Evolutionary conservation across 768 basidiomycete genomes (phyloP), one percentile per base, ranked within the genome.

Genomic region (Clavaria fumosa): DNA sequence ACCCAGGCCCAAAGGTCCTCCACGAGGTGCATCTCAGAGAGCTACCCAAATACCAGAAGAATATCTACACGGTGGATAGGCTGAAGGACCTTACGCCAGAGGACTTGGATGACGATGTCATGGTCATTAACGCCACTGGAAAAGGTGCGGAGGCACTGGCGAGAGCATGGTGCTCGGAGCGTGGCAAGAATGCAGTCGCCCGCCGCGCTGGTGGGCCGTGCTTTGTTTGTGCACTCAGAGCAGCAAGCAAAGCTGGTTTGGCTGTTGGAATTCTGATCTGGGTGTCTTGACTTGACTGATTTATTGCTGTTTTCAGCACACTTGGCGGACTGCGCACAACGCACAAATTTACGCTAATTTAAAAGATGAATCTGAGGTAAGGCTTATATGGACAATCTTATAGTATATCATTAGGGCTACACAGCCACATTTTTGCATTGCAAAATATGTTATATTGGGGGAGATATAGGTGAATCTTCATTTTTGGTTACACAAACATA

Each of bases 41-140:
- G 19, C 33, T 41, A 4, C 23, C 22, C 3, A 22, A 37, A 37
- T 41, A 32, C 23, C 33, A 20, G 21, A 23, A 31, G 18, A 38
- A 41, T 18, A 21, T 39, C 20, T 35, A 18, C 21, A 26, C 26
- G 15, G 23, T 41, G 12, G 23, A 41, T 14, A 23, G 37, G 12
- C 19, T 41, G 3, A 41, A 41, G 37, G 40, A 37, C 26, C 26
- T 9, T 28, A 28, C 14, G 26, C 26, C 9, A 14, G 9, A 14
- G 26, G 26, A 28, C 26, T 9, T 9, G 9, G 9, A 9, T 9
- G 26, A 28, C 14, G n/a, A 31, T 12, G 24, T 43, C 11, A 19
- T 43, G 40, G 31, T 43, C 5, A 43, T 43, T 20, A 40, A 43
- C 17, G 42, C 42, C 4, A 39, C 38, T 3, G 38, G 42, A 2